Evolutionary conservation across 129 eudicot species (phyloP).

Genomic region (Calendula officinalis): DNA sequence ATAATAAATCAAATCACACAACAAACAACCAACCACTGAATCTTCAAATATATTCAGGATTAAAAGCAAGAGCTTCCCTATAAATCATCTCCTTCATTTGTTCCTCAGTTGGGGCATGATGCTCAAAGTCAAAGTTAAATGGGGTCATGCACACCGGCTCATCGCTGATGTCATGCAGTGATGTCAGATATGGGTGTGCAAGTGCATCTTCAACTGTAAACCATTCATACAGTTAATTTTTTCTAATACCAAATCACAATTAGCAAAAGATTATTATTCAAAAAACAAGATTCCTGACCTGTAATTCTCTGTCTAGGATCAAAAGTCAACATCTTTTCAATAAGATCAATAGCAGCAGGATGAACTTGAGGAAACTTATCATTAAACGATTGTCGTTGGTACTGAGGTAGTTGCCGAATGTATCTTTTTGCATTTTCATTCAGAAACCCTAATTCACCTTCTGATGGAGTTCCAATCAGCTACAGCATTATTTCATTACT

Average conservation of each 20-base stretch:
- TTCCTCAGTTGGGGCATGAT: conserved; percentile 73
- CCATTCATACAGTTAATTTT: neutral
- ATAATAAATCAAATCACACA: conserved; percentile 29
- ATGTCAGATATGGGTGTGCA: conserved; percentile 69
- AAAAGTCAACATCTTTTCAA: conserved; percentile 90
- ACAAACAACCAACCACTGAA: conserved; percentile 26
- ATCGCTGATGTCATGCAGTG: conserved; percentile 78
- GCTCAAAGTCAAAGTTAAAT: conserved; percentile 78
- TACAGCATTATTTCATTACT: conserved; percentile 31
- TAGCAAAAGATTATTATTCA: too few species aligned
- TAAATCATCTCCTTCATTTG: conserved; percentile 88
- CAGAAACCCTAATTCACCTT: conserved; percentile 72
- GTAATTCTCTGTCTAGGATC: conserved; percentile 88
- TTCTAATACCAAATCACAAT: too few species aligned
- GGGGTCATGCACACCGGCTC: conserved; percentile 78
- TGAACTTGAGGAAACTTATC: conserved; percentile 80
- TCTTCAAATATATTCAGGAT: conserved; percentile 58
- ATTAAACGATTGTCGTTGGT: conserved; percentile 62
- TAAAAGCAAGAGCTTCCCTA: conserved; percentile 75
- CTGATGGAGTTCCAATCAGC: conserved; percentile 94
- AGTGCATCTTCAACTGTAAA: conserved; percentile 82
- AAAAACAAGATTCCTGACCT: too few species aligned
- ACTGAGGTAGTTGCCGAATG: conserved; percentile 70
- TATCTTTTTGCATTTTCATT: conserved; percentile 84
- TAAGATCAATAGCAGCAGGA: conserved; percentile 82